Conservation (phyloP, 352 stramenopile species). For the Aphanomyces cochlioides region DNA sequence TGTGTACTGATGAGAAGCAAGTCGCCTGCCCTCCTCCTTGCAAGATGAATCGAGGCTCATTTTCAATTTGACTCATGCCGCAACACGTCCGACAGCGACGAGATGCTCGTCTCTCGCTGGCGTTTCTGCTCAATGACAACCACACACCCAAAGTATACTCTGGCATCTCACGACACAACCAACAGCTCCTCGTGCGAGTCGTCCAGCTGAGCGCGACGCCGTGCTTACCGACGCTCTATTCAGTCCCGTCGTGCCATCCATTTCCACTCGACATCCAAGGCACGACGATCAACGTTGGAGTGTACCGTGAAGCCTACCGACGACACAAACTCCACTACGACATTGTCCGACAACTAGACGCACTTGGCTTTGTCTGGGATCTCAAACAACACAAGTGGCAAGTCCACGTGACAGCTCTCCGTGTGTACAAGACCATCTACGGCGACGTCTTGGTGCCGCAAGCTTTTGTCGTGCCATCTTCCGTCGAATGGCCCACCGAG, state of each 20-base stretch:
- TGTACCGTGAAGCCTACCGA: slow-evolving; percentile 9
- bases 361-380: slow-evolving; percentile 26
- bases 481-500: slow-evolving; percentile 79
- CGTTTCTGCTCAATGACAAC: neutral
- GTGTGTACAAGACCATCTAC: slow-evolving; percentile 80
- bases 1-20: too few species aligned
- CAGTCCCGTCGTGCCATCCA: neutral
- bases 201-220: neutral
- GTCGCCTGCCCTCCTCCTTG: too few species aligned
- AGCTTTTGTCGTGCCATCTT: slow-evolving; percentile 68
- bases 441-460: slow-evolving; percentile 58
- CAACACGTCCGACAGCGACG: neutral
- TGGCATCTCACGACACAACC: neutral
- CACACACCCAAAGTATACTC: neutral
- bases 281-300: slow-evolving; percentile 1
- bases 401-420: slow-evolving; percentile 45
- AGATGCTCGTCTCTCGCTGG: neutral
- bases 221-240: slow-evolving; percentile 8
- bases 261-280: neutral
- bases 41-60: neutral
- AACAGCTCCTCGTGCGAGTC: neutral
- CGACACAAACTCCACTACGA: neutral
- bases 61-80: neutral
- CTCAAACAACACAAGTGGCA: slow-evolving; percentile 26
- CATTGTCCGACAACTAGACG: neutral